Percentiles rank a stretch among this genome's conserved stretches.
phyloP scores from a whole-genome alignment of 2,329 filamentous ascomycete genomes.

The Sporothrix humicola region DNA sequence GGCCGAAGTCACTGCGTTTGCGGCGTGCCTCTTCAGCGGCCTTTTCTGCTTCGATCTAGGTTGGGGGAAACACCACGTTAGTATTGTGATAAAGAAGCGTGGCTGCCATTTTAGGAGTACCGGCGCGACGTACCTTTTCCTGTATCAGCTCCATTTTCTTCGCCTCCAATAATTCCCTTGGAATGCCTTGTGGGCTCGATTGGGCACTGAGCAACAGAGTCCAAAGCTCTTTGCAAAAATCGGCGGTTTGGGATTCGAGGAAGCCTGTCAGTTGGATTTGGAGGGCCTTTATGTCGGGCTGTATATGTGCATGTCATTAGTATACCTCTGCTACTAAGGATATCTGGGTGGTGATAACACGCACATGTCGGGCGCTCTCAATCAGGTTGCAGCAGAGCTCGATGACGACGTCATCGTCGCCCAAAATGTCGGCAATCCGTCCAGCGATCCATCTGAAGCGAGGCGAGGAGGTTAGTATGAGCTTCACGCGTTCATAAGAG shows the following conservation, averaged over 20 bases:
- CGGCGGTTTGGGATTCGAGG: constrained; percentile 85
- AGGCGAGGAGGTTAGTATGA: constrained; percentile 29
- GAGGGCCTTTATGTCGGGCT: constrained; percentile 95
- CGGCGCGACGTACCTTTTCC: constrained; percentile 73
- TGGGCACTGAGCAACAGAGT: constrained; percentile 89
- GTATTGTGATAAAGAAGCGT: background rate
- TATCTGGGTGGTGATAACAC: constrained; percentile 45
- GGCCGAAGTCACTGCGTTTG: constrained; percentile 64
- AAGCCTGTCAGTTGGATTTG: constrained; percentile 96
- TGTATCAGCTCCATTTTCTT: constrained; percentile 96
- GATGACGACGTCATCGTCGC: constrained; percentile 96
- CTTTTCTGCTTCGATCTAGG: constrained; percentile 79
- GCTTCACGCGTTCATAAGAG: background rate
- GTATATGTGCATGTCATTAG: constrained; percentile 9
- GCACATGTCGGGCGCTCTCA: constrained; percentile 77
- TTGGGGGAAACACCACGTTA: background rate
- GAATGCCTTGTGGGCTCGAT: constrained; percentile 84
- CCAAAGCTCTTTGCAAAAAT: constrained; percentile 95
- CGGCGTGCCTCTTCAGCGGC: constrained; percentile 76
- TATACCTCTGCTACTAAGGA: no score
- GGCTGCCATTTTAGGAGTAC: no score
- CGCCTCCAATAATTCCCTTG: constrained; percentile 90
- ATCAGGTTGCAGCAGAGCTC: constrained; percentile 76
- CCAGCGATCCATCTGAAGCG: constrained; percentile 87
- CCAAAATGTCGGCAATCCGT: constrained; percentile 83